Percentiles rank a stretch among this genome's conserved stretches.
phyloP scores from a whole-genome alignment of 345 rosid genomes.

The Moringa oleifera region DNA sequence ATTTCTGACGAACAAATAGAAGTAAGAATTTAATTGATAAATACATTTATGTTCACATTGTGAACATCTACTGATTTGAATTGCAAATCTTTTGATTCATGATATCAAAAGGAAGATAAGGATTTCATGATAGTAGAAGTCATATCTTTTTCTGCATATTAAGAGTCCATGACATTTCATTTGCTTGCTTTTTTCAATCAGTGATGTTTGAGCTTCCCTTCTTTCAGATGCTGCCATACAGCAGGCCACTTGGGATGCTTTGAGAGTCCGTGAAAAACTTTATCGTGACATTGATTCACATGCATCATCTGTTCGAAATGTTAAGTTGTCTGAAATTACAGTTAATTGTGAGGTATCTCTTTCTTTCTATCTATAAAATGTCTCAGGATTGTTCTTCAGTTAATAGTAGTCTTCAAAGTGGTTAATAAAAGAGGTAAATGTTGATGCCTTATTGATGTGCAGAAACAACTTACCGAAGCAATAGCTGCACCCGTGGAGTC shows the following conservation, averaged over 20 bases:
- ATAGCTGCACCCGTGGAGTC: constrained; percentile 50
- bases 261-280: constrained; percentile 56
- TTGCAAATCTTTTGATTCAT: too few species aligned
- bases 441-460: constrained; percentile 21
- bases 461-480: constrained; percentile 51
- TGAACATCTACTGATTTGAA: too few species aligned
- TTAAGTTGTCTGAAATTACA: constrained; percentile 49
- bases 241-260: constrained; percentile 65
- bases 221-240: constrained; percentile 47
- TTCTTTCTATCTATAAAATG: constrained; percentile 6
- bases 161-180: too few species aligned
- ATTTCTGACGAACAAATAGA: too few species aligned
- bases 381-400: constrained; percentile 3
- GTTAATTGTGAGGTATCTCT: constrained; percentile 47
- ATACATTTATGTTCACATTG: too few species aligned
- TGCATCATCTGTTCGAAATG: constrained; percentile 35
- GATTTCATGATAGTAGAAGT: too few species aligned
- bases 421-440: constrained; percentile 5
- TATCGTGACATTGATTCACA: constrained; percentile 51
- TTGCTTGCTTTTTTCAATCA: not conserved
- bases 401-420: not conserved
- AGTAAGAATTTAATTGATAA: too few species aligned
- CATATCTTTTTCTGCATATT: not conserved
- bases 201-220: constrained; percentile 1
- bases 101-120: too few species aligned